Evolutionary conservation across 1,284 basidiomycete species (phyloP).

Genomic region (Rhizoctonia solani): DNA sequence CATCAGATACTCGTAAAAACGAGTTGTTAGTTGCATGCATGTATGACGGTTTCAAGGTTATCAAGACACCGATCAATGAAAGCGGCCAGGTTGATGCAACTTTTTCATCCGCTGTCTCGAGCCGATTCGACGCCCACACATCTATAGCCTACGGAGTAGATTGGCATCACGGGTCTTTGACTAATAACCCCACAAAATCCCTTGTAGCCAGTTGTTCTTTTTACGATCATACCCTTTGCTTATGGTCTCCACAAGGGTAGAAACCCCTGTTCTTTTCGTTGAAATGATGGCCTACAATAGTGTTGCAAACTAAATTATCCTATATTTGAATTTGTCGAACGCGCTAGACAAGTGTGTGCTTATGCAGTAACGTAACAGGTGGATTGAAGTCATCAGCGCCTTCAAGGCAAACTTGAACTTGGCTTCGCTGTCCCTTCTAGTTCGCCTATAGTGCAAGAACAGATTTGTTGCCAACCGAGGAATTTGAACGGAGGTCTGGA

Average conservation of each 20-base stretch:
- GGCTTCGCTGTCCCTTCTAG: not conserved
- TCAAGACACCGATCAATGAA: constrained; percentile 54
- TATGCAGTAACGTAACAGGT: constrained; percentile 13
- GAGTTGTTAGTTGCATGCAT: constrained; percentile 92
- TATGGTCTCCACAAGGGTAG: constrained; percentile 60
- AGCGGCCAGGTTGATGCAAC: constrained; percentile 38
- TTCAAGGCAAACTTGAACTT: not conserved
- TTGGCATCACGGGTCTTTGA: constrained; percentile 67
- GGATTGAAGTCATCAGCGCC: not conserved
- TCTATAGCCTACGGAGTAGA: constrained; percentile 95
- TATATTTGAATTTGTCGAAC: not conserved
- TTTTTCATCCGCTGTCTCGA: constrained; percentile 51
- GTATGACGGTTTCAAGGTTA: constrained; percentile 94
- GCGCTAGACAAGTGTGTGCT: not conserved
- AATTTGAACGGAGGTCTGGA: not conserved
- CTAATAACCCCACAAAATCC: constrained; percentile 47
- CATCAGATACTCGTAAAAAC: constrained; percentile 57
- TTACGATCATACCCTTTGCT: constrained; percentile 85
- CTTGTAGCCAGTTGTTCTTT: constrained; percentile 92
- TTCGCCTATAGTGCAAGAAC: not conserved
- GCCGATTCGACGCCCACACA: constrained; percentile 75
- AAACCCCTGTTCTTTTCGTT: too few relatives aligned
- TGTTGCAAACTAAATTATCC: not conserved
- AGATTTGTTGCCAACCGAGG: too few relatives aligned
- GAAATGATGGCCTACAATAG: not conserved